Evolutionary conservation across 192 early-diverging fungal genomes (phyloP).

Genomic region (Physocladia obscura): DNA sequence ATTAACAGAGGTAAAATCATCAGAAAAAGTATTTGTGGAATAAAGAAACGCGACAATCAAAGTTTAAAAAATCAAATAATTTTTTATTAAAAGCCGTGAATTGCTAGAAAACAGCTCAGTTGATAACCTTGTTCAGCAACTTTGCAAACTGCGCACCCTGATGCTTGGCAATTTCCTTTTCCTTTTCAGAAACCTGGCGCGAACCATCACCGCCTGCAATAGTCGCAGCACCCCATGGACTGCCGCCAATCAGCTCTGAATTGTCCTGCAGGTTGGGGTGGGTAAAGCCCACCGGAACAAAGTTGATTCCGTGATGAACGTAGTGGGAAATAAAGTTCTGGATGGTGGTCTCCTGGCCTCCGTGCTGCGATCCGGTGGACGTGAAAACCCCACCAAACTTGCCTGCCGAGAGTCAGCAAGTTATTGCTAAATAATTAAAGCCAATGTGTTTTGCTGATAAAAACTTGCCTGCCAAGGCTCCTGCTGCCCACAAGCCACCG

Average conservation of each 20-base stretch:
- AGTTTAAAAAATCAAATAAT: too few relatives aligned
- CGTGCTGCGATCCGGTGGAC: constrained; percentile 73
- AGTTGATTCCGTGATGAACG: constrained; percentile 78
- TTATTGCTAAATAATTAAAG: too few relatives aligned
- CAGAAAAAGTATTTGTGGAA: too few relatives aligned
- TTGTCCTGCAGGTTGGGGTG: constrained; percentile 43
- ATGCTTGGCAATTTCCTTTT: constrained; percentile 61
- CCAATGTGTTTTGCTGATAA: too few relatives aligned
- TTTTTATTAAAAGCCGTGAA: too few relatives aligned
- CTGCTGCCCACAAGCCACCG: constrained; percentile 54
- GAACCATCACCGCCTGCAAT: constrained; percentile 67
- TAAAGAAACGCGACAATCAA: too few relatives aligned
- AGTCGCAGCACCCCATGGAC: constrained; percentile 68
- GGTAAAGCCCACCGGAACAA: constrained; percentile 64
- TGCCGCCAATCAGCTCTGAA: constrained; percentile 67
- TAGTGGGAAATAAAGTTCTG: constrained; percentile 66
- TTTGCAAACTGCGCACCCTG: constrained; percentile 44
- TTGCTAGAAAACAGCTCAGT: too few relatives aligned
- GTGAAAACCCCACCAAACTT: constrained; percentile 77
- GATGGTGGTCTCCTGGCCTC: constrained; percentile 78
- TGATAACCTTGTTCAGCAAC: constrained; percentile 23
- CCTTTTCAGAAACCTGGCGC: constrained; percentile 52
- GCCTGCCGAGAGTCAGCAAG: too few relatives aligned
- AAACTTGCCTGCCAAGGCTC: constrained; percentile 61
- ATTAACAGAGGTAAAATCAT: too few relatives aligned